Evolutionary conservation across 495 filamentous ascomycete species (phyloP).

Genomic region (Neurospora sublineolata): DNA sequence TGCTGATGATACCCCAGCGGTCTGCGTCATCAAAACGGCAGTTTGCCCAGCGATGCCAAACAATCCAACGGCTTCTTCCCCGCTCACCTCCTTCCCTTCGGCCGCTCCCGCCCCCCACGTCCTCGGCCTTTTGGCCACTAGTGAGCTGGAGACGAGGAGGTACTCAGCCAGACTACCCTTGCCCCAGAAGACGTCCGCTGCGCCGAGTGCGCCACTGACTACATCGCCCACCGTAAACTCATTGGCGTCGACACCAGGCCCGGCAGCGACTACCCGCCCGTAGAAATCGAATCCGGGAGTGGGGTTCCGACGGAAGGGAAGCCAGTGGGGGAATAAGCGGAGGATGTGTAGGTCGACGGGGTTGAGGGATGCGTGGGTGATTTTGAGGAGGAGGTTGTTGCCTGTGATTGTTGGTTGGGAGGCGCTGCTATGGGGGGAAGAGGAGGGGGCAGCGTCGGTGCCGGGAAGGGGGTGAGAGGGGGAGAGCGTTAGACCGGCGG

Average conservation of each 20-base stretch:
- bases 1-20: neutral
- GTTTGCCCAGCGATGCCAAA: conserved; percentile 27
- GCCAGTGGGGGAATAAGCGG: conserved; percentile 19
- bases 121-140: conserved; percentile 9
- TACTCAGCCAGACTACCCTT: conserved; percentile 34
- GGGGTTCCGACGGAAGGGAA: conserved; percentile 16
- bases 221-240: conserved; percentile 10
- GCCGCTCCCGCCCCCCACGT: neutral
- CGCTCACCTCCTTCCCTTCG: neutral
- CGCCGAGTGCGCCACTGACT: conserved; percentile 14
- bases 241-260: conserved; percentile 1
- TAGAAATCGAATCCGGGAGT: conserved; percentile 35
- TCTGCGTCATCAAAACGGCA: conserved; percentile 8
- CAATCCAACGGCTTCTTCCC: conserved; percentile 22
- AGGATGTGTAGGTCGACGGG: conserved; percentile 29
- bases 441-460: neutral
- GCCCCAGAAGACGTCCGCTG: conserved; percentile 7
- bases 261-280: conserved; percentile 22
- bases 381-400: conserved; percentile 23
- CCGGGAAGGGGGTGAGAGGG: neutral
- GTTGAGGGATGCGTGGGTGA: conserved; percentile 31
- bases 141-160: conserved; percentile 13
- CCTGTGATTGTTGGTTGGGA: neutral
- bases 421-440: neutral
- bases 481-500: neutral